Conservation (phyloP, 495 filamentous ascomycete genomes). For the Penicillium pulvis region DNA sequence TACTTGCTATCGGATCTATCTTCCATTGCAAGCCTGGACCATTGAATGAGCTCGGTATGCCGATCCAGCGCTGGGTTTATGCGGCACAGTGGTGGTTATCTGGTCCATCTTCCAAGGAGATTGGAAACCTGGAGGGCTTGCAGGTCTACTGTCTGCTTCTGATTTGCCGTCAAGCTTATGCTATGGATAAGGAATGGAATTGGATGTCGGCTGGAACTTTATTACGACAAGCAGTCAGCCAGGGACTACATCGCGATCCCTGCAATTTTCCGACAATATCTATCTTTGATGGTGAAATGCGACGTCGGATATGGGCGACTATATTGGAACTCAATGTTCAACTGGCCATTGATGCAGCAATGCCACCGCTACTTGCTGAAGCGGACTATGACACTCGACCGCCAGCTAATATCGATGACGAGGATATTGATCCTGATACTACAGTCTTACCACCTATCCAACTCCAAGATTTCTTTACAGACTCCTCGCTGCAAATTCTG, state of each 20-base stretch:
- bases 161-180: slow-evolving; percentile 49
- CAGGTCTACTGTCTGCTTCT: slow-evolving; percentile 55
- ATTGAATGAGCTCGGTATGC: slow-evolving; percentile 28
- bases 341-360: slow-evolving; percentile 49
- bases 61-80: slow-evolving; percentile 51
- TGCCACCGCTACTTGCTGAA: slow-evolving; percentile 49
- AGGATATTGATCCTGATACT: slow-evolving; percentile 45
- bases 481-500: slow-evolving; percentile 49
- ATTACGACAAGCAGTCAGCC: slow-evolving; percentile 48
- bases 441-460: slow-evolving; percentile 26
- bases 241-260: slow-evolving; percentile 59
- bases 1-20: slow-evolving; percentile 49
- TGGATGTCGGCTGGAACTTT: slow-evolving; percentile 55
- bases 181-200: slow-evolving; percentile 42
- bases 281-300: slow-evolving; percentile 50
- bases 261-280: slow-evolving; percentile 48
- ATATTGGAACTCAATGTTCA: slow-evolving; percentile 57
- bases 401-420: slow-evolving; percentile 55
- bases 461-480: slow-evolving; percentile 40
- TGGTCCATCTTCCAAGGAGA: slow-evolving; percentile 49
- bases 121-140: slow-evolving; percentile 41
- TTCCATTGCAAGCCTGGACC: slow-evolving; percentile 30
- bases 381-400: slow-evolving; percentile 54
- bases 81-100: slow-evolving; percentile 56
- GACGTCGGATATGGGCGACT: slow-evolving; percentile 59